Percentiles rank a stretch among this genome's conserved stretches.
Evolutionary conservation across 164 flowering plant species (phyloP).

Genomic region (Nelumbo lutea): DNA sequence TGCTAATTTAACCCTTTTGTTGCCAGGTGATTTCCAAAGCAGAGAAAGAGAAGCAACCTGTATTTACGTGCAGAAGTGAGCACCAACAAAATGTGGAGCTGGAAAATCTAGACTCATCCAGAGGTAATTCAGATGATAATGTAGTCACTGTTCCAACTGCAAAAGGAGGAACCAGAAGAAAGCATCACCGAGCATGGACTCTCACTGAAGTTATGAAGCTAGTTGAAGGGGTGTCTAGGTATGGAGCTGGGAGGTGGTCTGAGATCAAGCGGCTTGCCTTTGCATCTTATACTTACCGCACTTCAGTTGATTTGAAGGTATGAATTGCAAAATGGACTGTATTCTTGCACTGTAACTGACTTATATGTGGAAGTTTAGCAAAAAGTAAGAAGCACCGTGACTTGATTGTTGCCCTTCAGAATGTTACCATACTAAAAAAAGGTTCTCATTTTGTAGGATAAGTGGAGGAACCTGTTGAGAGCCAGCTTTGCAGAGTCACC

Average conservation of each 20-base stretch:
- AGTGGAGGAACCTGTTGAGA: constrained; percentile 95
- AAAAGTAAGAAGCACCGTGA: background rate
- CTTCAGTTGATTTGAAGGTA: constrained; percentile 97
- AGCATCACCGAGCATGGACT: constrained; percentile 96
- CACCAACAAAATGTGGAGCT: constrained; percentile 25
- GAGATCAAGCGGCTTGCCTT: constrained; percentile 86
- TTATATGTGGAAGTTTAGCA: background rate
- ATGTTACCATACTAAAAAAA: background rate
- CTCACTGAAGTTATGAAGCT: constrained; percentile 78
- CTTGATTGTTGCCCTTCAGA: background rate
- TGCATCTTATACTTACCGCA: constrained; percentile 74
- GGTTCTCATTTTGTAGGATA: constrained; percentile 53
- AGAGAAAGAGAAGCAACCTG: constrained; percentile 22
- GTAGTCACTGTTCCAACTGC: constrained; percentile 42
- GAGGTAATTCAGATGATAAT: constrained; percentile 43
- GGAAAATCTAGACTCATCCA: constrained; percentile 33
- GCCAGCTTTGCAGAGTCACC: constrained; percentile 74
- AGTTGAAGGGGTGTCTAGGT: constrained; percentile 88
- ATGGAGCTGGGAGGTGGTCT: constrained; percentile 98
- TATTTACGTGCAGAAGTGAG: constrained; percentile 17
- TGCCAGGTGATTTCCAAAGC: constrained; percentile 28
- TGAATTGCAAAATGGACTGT: background rate
- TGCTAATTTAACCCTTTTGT: constrained; percentile 6
- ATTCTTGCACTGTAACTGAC: background rate
- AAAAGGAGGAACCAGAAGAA: constrained; percentile 72